Conservation (phyloP, 2,329 filamentous ascomycete species). For the Myriosclerotinia duriaeana region DNA sequence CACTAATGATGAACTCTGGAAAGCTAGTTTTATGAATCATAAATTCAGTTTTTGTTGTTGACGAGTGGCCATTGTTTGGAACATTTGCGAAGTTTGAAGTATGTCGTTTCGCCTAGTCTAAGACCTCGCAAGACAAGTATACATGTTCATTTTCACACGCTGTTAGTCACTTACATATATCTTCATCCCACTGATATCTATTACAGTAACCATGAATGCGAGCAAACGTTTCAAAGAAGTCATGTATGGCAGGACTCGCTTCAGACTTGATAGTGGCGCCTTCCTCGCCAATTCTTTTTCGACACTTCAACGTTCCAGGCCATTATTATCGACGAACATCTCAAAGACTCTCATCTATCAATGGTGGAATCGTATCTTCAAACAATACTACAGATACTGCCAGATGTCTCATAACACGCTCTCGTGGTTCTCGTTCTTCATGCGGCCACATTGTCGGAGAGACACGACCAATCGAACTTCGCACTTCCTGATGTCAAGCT, state of each 20-base stretch:
- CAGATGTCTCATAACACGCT: neutral
- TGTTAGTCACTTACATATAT: neutral
- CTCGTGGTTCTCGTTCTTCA: neutral
- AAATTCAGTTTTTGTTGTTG: neutral
- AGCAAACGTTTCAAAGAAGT: no score
- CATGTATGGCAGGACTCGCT: neutral
- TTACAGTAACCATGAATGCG: no score
- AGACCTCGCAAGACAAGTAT: neutral
- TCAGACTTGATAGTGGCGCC: neutral
- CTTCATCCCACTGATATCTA: neutral
- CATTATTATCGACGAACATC: neutral
- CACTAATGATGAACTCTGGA: neutral
- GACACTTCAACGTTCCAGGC: neutral
- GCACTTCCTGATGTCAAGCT: no score
- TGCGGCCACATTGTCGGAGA: neutral
- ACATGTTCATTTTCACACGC: no score
- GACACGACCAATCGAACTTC: no score
- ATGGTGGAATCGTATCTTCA: neutral
- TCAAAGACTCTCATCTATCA: fast-evolving
- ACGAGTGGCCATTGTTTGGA: no score
- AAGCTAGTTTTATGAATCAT: neutral
- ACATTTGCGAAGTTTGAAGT: neutral
- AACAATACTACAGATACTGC: neutral
- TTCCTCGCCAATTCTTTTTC: neutral
- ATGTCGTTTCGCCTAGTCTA: neutral